Conservation (phyloP, 2,329 filamentous ascomycete genomes). For the Penicillium aurantiogriseum region DNA sequence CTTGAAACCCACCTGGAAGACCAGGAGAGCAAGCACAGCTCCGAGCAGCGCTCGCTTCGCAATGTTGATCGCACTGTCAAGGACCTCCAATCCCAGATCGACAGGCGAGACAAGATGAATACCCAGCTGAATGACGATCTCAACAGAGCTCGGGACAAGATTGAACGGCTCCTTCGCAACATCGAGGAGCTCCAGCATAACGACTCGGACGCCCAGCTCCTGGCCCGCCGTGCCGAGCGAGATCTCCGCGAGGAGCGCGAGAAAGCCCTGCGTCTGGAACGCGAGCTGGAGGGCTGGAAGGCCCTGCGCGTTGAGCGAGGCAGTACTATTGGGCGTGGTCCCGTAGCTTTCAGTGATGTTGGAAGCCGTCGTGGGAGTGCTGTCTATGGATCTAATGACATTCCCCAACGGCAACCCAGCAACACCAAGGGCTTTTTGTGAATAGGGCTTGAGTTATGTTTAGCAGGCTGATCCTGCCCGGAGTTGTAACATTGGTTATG, state of each 20-base stretch:
- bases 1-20: conserved; percentile 84
- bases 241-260: conserved; percentile 88
- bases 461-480: conserved; percentile 18
- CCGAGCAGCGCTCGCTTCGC: conserved; percentile 81
- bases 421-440: conserved; percentile 77
- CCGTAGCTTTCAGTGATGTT: conserved; percentile 39
- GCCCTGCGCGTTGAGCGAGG: conserved; percentile 63
- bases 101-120: conserved; percentile 88
- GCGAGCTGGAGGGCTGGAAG: conserved; percentile 83
- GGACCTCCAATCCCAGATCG: conserved; percentile 87
- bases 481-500: conserved; percentile 14
- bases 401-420: conserved; percentile 67
- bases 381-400: conserved; percentile 46
- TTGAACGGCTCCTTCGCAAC: conserved; percentile 80
- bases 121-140: conserved; percentile 79
- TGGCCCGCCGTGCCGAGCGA: conserved; percentile 80
- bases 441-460: conserved; percentile 19
- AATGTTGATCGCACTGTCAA: conserved; percentile 93
- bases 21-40: conserved; percentile 73
- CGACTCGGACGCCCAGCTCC: conserved; percentile 77
- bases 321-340: conserved; percentile 32
- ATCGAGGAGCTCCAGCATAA: conserved; percentile 92
- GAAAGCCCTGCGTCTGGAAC: conserved; percentile 75
- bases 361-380: conserved; percentile 42
- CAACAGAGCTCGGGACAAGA: conserved; percentile 80